Conservation (phyloP, 441 rosid species). For the Sinapis alba region DNA sequence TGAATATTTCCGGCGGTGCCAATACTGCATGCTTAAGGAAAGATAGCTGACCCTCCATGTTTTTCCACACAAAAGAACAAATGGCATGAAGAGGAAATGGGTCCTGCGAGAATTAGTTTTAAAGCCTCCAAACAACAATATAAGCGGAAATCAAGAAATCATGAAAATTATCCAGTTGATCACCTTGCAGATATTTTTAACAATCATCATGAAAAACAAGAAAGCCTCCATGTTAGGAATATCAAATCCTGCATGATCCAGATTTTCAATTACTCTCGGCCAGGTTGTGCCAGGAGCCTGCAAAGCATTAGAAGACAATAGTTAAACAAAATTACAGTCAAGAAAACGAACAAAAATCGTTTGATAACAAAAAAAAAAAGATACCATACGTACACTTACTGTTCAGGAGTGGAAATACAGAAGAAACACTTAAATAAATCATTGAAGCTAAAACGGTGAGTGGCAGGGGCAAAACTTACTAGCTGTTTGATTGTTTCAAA, state of each 20-base stretch:
- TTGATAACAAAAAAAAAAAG: neutral
- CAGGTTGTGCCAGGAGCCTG: conserved; percentile 1
- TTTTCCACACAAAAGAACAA: neutral
- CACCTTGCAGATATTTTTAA: neutral
- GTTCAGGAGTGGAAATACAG: neutral
- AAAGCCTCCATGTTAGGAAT: neutral
- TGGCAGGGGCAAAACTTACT: neutral
- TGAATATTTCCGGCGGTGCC: neutral
- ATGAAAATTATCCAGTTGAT: neutral
- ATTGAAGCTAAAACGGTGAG: neutral
- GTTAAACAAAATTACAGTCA: neutral
- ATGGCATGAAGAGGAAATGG: neutral
- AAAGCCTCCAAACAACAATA: neutral
- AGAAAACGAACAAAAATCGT: neutral
- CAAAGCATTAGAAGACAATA: neutral
- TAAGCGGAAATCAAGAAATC: neutral
- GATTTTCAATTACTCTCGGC: neutral
- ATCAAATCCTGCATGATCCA: neutral
- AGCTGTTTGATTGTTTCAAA: neutral
- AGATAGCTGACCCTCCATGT: neutral
- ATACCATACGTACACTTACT: neutral
- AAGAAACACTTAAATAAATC: neutral
- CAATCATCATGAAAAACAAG: neutral
- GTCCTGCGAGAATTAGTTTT: neutral
- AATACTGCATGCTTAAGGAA: neutral